Evolutionary conservation across 768 basidiomycete genomes (phyloP).

Genomic region (Postia placenta): DNA sequence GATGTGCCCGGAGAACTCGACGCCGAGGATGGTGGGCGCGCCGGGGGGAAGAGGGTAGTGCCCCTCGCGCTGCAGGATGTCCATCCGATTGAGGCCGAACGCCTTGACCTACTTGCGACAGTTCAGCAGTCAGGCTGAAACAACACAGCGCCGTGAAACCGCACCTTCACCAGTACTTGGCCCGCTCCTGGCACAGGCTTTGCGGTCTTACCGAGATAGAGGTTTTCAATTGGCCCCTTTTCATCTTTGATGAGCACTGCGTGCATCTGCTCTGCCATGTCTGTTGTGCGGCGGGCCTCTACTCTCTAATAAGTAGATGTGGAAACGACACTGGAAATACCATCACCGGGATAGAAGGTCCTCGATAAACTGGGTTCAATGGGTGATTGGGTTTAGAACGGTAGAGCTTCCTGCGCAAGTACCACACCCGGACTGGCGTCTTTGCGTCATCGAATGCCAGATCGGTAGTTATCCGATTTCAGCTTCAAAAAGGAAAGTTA

Average conservation of each 20-base stretch:
- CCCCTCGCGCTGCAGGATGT: slow-evolving; percentile 66
- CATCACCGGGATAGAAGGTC: no score
- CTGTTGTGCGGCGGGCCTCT: no score
- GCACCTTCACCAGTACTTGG: slow-evolving; percentile 77
- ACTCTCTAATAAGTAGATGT: no score
- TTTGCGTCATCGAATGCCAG: no score
- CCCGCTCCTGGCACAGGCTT: slow-evolving; percentile 51
- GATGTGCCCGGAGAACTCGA: slow-evolving; percentile 78
- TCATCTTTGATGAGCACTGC: slow-evolving; percentile 75
- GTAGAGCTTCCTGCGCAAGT: no score
- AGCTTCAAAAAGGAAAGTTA: no score
- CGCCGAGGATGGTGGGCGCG: slow-evolving; percentile 70
- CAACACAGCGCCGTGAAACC: not conserved
- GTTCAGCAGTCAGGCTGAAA: not conserved
- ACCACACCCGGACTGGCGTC: no score
- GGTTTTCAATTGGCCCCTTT: slow-evolving; percentile 67
- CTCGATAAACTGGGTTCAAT: no score
- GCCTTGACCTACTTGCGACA: slow-evolving; percentile 52
- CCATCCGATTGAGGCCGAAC: slow-evolving; percentile 90
- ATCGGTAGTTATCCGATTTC: no score
- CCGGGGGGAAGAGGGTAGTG: slow-evolving; percentile 77
- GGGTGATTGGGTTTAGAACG: no score
- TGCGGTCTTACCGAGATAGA: slow-evolving; percentile 69
- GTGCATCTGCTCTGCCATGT: slow-evolving; percentile 43
- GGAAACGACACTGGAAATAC: no score